Base-by-base conservation (phyloP, 2,329 filamentous ascomycete species). In the Pseudogymnoascus sp. region DNA sequence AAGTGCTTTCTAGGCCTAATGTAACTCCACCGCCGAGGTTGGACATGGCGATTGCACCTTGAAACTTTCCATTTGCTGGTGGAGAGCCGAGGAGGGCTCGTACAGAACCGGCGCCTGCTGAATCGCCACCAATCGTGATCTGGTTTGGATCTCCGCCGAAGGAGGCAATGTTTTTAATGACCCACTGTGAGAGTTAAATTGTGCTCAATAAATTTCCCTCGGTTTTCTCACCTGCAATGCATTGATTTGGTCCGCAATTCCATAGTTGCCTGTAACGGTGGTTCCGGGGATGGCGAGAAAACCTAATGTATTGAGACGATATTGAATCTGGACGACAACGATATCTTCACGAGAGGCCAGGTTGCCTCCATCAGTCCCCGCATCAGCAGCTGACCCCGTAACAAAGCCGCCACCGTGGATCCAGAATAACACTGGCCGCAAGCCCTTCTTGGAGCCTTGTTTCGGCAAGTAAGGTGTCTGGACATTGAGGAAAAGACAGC, bases 1-100 rank as follows among this genome's bases (percentile, higher is more conserved):
- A 83, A 65, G 79, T 76, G 25, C 77, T 74, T 2, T 69, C 69
- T 3, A 79, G 69, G 0, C 79, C 80, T 5, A 83, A 71, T 4
- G 74, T 74, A 0, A 78, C 76, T 25, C 82, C 78, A 2, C 81
- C 81, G 22, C 81, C 82, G 0, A 83, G 73, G 62, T 83, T 83
- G 0, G 79, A 80, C 73, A 81, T 75, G 0, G 78, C 74, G 3
- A 82, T 72, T 1, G 77, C 79, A 7, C 78, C 77, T 64, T 78
- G 75, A 60, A 76, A 79, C 42, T 79, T 77, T 2, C 75, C 74
- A 55, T 79, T 79, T 5, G 78, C 78, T 62, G 74, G 71, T 2
- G 78, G 78, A 4, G 78, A 79, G 3, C 79, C 78, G 3, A 83
- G 74, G 3, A 82, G 72, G 2, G 77, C 74, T 30, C 81, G 74